Base-by-base conservation (phyloP, 768 basidiomycete genomes). In the Tephrocybe sp. region DNA sequence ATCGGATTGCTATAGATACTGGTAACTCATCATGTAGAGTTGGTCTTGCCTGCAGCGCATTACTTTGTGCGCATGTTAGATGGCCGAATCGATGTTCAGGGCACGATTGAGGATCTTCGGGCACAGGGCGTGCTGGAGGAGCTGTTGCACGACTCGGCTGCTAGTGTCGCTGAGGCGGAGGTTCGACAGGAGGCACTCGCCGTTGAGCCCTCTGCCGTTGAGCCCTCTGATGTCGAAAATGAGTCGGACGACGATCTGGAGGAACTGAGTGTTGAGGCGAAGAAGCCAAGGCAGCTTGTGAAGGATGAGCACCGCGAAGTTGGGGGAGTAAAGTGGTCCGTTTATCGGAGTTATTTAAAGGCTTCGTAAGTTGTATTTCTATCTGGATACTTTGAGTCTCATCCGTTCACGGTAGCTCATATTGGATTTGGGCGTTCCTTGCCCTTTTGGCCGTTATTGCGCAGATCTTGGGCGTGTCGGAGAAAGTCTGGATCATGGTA, bases 221-320 rank as follows among this genome's bases (percentile, higher is more conserved):
- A 6, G 6, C 28, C 28, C 6, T 16, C 57, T 59, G 3, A 66
- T 60, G 3, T 61, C 67, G 15, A 63, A 54, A 18, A 61, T 24
- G 8, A n/a, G n/a, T n/a, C 30, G 18, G 64, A 60, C 27, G 60
- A 60, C 22, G 67, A 61, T 24, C 64, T 60, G 38, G 57, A 57
- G 1, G 54, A 64, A 39, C 60, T 65, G 1, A 66, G n/a, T n/a
- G n/a, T n/a, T n/a, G n/a, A 61, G 19, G 58, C 55, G 13, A 90
- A 84, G 69, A 87, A 82, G 54, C 84, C 88, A 0, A 69, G 84
- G 24, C 87, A 89, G 59, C 67, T 92, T 9, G 66, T 92, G 48
- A 84, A 91, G 61, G 91, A 92, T 41, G 91, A 94, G 61, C 85
- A 90, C 50, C 66, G 91, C 36, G 88, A 89, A 52, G 76, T 77